Conservation (phyloP, 1,284 basidiomycete genomes). For the Taiwanofungus camphoratus region DNA sequence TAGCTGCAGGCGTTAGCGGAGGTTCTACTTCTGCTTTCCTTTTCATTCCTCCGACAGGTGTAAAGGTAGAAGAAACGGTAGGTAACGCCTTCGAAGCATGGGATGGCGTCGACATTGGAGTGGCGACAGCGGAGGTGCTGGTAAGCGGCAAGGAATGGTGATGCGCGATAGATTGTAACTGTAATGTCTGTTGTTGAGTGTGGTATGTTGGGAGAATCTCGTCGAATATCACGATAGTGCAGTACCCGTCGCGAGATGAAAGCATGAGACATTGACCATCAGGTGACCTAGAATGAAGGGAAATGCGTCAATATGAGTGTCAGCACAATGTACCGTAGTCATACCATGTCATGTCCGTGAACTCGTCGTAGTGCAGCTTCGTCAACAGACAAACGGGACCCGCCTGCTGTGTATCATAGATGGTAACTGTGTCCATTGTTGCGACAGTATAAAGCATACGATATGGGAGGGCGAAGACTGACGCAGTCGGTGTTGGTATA, state of each 20-base stretch:
- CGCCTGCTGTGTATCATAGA: slow-evolving; percentile 97
- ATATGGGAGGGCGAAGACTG: slow-evolving; percentile 87
- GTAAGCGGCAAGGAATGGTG: slow-evolving; percentile 67
- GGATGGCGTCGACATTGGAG: slow-evolving; percentile 36
- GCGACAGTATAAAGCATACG: slow-evolving; percentile 95
- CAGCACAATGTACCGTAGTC: slow-evolving; percentile 27
- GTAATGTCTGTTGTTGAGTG: slow-evolving; percentile 83
- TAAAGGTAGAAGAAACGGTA: slow-evolving; percentile 32
- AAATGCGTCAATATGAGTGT: not conserved
- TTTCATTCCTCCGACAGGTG: slow-evolving; percentile 47
- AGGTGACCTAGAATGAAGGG: slow-evolving; percentile 66
- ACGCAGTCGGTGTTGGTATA: slow-evolving; percentile 35
- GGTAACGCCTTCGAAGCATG: slow-evolving; percentile 31
- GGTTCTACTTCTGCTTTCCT: slow-evolving; percentile 36
- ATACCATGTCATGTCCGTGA: slow-evolving; percentile 95
- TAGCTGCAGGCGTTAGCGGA: slow-evolving; percentile 45
- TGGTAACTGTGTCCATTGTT: slow-evolving; percentile 92
- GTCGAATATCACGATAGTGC: slow-evolving; percentile 88
- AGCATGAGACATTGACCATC: slow-evolving; percentile 93
- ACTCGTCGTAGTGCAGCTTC: slow-evolving; percentile 96
- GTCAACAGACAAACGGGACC: slow-evolving; percentile 90
- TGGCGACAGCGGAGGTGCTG: slow-evolving; percentile 28
- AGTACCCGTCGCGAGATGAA: slow-evolving; percentile 94
- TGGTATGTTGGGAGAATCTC: slow-evolving; percentile 85
- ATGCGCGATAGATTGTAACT: slow-evolving; percentile 82